phyloP scores from a whole-genome alignment of 2,329 filamentous ascomycete species.

The Huntiella decipiens region DNA sequence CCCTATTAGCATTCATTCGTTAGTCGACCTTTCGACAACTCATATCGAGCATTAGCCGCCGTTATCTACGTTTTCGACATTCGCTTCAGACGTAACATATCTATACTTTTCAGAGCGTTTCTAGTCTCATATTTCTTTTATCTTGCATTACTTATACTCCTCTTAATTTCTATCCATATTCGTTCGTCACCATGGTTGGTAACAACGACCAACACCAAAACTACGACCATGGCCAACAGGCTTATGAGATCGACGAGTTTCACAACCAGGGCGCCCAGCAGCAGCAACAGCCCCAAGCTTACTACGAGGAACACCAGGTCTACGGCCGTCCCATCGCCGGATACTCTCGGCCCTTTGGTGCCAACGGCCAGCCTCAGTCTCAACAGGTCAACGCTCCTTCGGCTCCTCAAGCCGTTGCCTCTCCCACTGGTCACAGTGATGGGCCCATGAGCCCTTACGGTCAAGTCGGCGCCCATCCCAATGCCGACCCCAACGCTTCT shows the following conservation, averaged over 20 bases:
- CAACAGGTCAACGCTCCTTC: conserved; percentile 12
- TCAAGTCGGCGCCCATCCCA: conserved; percentile 4
- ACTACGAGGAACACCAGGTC: conserved; percentile 15
- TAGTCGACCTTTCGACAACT: no score
- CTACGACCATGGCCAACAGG: conserved; percentile 16
- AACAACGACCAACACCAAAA: conserved; percentile 18
- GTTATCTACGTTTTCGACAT: no score
- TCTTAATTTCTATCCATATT: not conserved
- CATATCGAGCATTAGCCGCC: no score
- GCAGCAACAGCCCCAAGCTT: conserved; percentile 11
- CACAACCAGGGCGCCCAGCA: conserved; percentile 12
- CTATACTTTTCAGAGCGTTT: not conserved
- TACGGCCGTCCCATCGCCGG: conserved; percentile 16
- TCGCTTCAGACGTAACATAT: not conserved
- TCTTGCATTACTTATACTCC: not conserved
- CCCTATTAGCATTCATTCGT: no score
- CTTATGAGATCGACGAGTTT: conserved; percentile 11
- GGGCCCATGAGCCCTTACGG: conserved; percentile 10
- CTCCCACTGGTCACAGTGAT: conserved; percentile 6
- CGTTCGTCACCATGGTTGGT: conserved; percentile 18
- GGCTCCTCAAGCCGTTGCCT: conserved; percentile 12
- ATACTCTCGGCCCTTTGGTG: conserved; percentile 12
- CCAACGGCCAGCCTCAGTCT: conserved; percentile 8
- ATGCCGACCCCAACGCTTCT: conserved; percentile 5
- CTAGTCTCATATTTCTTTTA: not conserved